A percentile compares a stretch with the other conserved stretches of the same genome.
Conservation (phyloP, 2,329 filamentous ascomycete species). For the Botrytis aclada region DNA sequence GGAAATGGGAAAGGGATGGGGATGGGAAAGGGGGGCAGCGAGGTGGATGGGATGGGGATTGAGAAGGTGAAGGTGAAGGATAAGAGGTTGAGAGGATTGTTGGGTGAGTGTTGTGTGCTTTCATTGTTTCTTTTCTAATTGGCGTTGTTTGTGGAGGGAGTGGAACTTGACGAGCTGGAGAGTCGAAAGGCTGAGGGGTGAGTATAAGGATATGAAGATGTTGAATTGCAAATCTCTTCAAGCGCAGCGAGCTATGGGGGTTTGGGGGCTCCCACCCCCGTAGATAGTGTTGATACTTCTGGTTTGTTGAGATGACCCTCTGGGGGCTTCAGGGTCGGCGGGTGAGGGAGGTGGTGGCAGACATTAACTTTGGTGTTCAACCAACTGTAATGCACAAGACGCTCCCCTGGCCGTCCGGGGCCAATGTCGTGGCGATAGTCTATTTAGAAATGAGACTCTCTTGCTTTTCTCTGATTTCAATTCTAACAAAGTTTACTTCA, state of each 20-base stretch:
- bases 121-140: neutral
- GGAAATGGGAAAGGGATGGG: neutral
- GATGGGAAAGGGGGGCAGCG: neutral
- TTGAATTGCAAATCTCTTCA: neutral
- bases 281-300: neutral
- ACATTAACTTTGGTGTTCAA: neutral
- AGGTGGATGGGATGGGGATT: neutral
- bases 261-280: neutral
- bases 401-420: neutral
- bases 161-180: too few relatives aligned
- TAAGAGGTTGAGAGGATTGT: neutral
- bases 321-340: neutral
- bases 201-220: neutral
- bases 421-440: neutral
- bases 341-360: neutral
- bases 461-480: neutral
- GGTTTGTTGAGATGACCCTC: neutral
- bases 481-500: neutral
- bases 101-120: slow-evolving; percentile 6
- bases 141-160: too few relatives aligned
- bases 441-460: slow-evolving; percentile 25
- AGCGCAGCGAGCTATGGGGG: neutral
- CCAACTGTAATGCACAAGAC: too few relatives aligned
- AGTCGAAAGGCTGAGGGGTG: neutral
- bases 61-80: neutral